Conservation (phyloP, 495 filamentous ascomycete species). For the Penicillium pancosmium region DNA sequence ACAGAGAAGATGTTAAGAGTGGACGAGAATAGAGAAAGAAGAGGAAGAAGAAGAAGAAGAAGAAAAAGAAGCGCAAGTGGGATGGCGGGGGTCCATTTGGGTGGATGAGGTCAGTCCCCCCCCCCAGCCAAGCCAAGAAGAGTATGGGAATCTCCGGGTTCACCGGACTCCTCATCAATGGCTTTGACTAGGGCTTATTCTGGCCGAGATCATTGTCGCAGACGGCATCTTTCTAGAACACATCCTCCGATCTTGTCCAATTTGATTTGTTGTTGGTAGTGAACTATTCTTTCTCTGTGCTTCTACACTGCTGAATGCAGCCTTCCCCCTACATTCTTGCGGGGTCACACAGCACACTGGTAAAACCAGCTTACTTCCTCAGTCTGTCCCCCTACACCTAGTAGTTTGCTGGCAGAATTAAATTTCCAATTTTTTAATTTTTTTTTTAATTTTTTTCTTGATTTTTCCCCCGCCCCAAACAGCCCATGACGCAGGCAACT, state of each 20-base stretch:
- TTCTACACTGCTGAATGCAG: conserved; percentile 13
- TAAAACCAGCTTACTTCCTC: neutral
- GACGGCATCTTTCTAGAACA: neutral
- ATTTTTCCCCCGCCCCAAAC: conserved; percentile 11
- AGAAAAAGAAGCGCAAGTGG: conserved; percentile 20
- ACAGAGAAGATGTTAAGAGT: neutral
- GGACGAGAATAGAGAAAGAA: neutral
- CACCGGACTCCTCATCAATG: conserved; percentile 22
- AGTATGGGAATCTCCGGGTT: conserved; percentile 29
- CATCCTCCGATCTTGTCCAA: neutral
- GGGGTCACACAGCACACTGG: conserved; percentile 4
- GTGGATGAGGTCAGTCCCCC: conserved; percentile 32
- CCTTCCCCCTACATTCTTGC: conserved; percentile 5
- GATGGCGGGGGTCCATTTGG: conserved; percentile 31
- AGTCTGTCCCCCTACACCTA: no score
- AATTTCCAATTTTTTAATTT: neutral
- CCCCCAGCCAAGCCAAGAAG: neutral
- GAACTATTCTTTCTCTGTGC: neutral
- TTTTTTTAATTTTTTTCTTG: conserved; percentile 4
- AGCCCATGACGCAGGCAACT: conserved; percentile 1
- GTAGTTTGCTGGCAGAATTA: neutral
- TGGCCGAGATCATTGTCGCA: neutral
- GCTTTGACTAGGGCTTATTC: neutral
- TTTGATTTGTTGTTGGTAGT: neutral
- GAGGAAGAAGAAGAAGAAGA: conserved; percentile 14